These are phyloP conservation scores for Uncinocarpus reesii DNA, from an alignment of 2,329 filamentous ascomycete species.

Conservation along the genomic window DNA sequence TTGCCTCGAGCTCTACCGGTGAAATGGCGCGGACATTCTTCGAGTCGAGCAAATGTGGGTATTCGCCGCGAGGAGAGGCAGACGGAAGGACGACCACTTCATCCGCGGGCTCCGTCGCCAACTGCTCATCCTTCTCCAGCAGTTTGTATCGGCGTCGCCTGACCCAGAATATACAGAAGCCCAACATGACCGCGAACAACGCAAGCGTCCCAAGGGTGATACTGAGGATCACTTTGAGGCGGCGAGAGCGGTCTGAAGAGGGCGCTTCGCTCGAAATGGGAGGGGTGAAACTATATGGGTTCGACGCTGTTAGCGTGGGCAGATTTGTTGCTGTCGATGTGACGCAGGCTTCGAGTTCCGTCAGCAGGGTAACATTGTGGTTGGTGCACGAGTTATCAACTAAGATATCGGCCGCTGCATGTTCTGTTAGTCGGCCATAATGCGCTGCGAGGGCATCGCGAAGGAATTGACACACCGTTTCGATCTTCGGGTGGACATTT, in stretches of 20 bases:
- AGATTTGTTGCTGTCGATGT: neutral
- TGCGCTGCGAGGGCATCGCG: neutral
- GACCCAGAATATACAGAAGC: neutral
- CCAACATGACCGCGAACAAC: neutral
- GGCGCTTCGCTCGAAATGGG: neutral
- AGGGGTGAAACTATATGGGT: neutral
- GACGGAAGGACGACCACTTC: neutral
- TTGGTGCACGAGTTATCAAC: slow-evolving; percentile 2
- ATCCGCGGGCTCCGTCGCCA: too few relatives aligned
- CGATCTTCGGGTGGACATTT: neutral
- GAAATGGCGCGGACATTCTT: neutral
- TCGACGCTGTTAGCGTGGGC: neutral
- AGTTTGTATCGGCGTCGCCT: neutral
- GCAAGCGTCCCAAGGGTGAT: neutral
- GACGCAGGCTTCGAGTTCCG: neutral
- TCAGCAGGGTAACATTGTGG: neutral
- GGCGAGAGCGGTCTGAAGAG: neutral
- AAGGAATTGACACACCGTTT: neutral
- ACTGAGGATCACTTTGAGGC: neutral
- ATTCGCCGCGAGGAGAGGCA: neutral
- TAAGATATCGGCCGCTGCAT: neutral
- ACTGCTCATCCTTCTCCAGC: neutral
- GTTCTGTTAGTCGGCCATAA: neutral
- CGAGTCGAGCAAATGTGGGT: neutral
- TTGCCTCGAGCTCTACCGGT: neutral